Conservation (phyloP, 129 eudicot species). For the Kitagawia praeruptora region DNA sequence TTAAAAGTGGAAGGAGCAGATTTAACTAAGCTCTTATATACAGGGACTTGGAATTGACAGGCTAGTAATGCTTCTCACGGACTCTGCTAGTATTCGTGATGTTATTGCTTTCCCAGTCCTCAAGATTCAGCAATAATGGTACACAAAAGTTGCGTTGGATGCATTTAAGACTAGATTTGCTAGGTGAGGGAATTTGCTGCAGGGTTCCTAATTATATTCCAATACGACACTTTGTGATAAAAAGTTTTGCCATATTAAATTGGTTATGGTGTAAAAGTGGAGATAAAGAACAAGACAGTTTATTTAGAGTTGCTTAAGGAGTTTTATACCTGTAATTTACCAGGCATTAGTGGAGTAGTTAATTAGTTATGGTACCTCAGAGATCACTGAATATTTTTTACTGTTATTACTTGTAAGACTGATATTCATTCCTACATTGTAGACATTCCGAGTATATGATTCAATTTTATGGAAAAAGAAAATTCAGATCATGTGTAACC, state of each 20-base stretch:
- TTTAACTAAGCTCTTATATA: conserved; percentile 5
- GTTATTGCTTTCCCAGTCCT: conserved; percentile 96
- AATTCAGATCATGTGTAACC: too few relatives aligned
- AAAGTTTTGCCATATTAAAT: not conserved
- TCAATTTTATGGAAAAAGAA: too few relatives aligned
- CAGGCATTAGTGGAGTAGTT: not conserved
- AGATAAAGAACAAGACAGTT: not conserved
- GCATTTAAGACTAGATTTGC: not conserved
- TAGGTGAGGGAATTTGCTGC: not conserved
- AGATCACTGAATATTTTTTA: not conserved
- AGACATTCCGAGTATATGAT: not conserved
- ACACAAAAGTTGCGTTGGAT: not conserved
- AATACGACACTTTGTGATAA: not conserved
- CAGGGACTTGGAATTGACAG: conserved; percentile 94
- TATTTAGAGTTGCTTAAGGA: not conserved
- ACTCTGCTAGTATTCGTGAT: conserved; percentile 92
- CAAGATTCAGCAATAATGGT: conserved; percentile 54
- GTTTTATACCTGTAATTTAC: not conserved
- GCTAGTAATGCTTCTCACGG: conserved; percentile 88
- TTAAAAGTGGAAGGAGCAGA: not conserved
- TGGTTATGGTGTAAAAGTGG: not conserved
- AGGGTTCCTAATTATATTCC: not conserved
- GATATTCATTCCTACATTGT: not conserved
- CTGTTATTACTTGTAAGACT: not conserved
- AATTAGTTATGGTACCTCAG: not conserved